A percentile compares a stretch with the other conserved stretches of the same genome.
phyloP scores from a whole-genome alignment of 192 early-diverging fungal species.

The Coemansia sp. region DNA sequence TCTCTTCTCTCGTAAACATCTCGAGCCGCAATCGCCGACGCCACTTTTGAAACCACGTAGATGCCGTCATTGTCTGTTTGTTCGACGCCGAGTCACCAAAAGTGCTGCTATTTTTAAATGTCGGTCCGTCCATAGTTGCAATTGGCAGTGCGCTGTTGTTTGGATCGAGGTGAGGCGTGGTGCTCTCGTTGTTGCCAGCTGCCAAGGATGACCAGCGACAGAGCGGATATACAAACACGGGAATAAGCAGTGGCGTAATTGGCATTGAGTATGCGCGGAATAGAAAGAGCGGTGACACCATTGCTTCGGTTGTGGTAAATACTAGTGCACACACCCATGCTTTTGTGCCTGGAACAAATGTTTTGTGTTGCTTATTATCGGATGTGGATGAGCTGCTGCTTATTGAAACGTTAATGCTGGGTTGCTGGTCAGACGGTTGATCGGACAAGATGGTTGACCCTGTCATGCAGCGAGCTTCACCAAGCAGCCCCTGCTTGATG shows the following conservation, averaged over 20 bases:
- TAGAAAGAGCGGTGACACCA: conserved; percentile 42
- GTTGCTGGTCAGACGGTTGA: not conserved
- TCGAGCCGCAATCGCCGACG: conserved; percentile 1
- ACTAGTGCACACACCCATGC: conserved; percentile 39
- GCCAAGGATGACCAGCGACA: conserved; percentile 14
- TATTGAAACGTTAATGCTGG: not conserved
- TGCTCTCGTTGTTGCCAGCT: not conserved
- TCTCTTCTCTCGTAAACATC: conserved; percentile 30
- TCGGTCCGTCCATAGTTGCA: not conserved
- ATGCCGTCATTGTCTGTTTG: not conserved
- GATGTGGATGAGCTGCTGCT: not conserved
- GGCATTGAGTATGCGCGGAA: conserved; percentile 49
- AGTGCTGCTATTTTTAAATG: conserved; percentile 6
- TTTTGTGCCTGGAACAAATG: conserved; percentile 19
- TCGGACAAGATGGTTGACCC: not conserved
- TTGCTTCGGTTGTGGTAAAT: conserved; percentile 29
- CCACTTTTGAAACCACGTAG: conserved; percentile 3
- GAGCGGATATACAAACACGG: conserved; percentile 38
- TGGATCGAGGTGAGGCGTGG: not conserved
- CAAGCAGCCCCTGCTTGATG: conserved; percentile 5
- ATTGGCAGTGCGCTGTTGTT: not conserved
- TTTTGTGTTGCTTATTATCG: not conserved
- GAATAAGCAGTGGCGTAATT: conserved; percentile 37
- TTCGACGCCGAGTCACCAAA: not conserved
- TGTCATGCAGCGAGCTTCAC: not conserved